These are phyloP conservation scores for Cordyceps cicadae DNA, from an alignment of 2,329 filamentous ascomycete species.

Conservation along the genomic window DNA sequence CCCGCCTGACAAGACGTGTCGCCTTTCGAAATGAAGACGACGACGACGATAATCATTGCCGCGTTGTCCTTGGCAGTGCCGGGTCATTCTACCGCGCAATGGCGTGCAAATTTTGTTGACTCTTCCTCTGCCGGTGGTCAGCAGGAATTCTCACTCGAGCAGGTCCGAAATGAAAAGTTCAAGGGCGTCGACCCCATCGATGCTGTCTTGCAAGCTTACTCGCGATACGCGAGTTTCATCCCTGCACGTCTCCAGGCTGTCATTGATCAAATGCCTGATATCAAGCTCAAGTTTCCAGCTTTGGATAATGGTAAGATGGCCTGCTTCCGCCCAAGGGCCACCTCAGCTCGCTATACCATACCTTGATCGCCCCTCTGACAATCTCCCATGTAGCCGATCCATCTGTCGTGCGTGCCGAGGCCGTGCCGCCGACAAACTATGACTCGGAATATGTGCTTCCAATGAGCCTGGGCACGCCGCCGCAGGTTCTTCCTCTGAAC, in stretches of 20 bases:
- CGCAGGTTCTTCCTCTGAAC: slow-evolving; percentile 54
- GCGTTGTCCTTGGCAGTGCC: not conserved
- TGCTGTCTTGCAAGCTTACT: slow-evolving; percentile 24
- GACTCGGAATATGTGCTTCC: slow-evolving; percentile 54
- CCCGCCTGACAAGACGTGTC: not conserved
- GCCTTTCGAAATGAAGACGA: slow-evolving; percentile 4
- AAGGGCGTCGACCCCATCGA: slow-evolving; percentile 23
- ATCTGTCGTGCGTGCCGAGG: slow-evolving; percentile 21
- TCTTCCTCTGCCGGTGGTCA: not conserved
- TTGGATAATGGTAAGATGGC: slow-evolving; percentile 6
- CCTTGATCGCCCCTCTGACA: not conserved
- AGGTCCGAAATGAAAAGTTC: slow-evolving; percentile 28
- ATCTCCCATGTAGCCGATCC: slow-evolving; percentile 18
- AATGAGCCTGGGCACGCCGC: slow-evolving; percentile 51
- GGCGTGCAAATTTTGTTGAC: not conserved
- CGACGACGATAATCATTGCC: not conserved
- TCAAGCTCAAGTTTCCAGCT: slow-evolving; percentile 19
- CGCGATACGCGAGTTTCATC: slow-evolving; percentile 29
- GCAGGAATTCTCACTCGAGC: slow-evolving; percentile 21
- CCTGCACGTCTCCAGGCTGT: slow-evolving; percentile 21
- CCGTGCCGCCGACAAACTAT: slow-evolving; percentile 16
- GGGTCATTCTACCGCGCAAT: not conserved
- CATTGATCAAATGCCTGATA: slow-evolving; percentile 16
- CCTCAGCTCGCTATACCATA: too few relatives aligned
- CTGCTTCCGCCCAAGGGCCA: not conserved